Conservation (phyloP, 2,329 filamentous ascomycete species). For the Domatiomyces globalis region DNA sequence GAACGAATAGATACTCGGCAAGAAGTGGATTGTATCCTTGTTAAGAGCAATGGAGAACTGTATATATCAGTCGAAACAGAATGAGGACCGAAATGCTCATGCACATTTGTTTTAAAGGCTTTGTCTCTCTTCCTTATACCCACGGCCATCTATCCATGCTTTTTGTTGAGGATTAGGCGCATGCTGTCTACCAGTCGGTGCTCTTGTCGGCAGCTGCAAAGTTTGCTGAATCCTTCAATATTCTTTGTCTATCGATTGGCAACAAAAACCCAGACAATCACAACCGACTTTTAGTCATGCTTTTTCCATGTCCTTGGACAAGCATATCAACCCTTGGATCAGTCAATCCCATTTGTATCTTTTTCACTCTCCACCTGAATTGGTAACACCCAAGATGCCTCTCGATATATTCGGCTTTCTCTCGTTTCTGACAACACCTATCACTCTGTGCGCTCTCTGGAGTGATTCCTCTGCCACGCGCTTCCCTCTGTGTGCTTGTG, state of each 20-base stretch:
- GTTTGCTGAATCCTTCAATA: background rate
- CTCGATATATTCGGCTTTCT: background rate
- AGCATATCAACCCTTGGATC: too few relatives aligned
- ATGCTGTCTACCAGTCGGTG: too few relatives aligned
- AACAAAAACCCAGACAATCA: background rate
- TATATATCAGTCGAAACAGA: background rate
- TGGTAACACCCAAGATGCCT: too few relatives aligned
- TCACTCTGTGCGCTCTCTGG: too few relatives aligned
- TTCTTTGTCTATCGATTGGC: too few relatives aligned
- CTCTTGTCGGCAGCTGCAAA: background rate
- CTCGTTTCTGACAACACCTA: too few relatives aligned
- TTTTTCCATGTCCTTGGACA: background rate
- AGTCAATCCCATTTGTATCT: too few relatives aligned
- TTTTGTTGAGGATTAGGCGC: too few relatives aligned
- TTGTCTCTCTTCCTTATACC: background rate
- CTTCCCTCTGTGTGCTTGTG: too few relatives aligned
- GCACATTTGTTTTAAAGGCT: background rate
- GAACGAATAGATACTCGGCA: background rate
- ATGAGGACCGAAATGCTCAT: background rate
- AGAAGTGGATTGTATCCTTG: background rate
- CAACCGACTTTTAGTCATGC: background rate
- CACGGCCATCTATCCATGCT: too few relatives aligned
- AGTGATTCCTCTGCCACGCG: too few relatives aligned
- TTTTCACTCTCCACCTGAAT: too few relatives aligned
- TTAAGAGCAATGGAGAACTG: background rate